These are phyloP conservation scores for Aspergillus sp. DNA, from an alignment of 2,329 filamentous ascomycete species.

Conservation along the genomic window DNA sequence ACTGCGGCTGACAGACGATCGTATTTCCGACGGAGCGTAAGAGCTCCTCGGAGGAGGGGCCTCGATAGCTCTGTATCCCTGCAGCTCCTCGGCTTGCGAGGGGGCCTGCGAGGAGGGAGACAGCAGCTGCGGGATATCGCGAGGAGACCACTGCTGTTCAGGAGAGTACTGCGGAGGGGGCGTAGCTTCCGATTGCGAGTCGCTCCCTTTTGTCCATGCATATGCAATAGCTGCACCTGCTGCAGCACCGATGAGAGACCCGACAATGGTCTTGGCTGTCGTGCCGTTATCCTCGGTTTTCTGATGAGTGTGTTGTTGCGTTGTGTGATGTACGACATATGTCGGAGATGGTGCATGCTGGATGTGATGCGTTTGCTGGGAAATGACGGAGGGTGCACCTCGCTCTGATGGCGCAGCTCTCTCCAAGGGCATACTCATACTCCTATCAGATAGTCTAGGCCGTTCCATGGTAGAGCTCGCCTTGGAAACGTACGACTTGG, in stretches of 20 bases:
- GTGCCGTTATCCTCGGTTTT: conserved; percentile 35
- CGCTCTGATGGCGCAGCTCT: neutral
- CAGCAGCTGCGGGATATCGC: conserved; percentile 18
- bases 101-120: conserved; percentile 12
- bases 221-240: conserved; percentile 75
- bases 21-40: conserved; percentile 22
- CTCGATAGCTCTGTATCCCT: conserved; percentile 28
- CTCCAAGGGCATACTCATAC: too few species aligned
- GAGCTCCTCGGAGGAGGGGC: conserved; percentile 22
- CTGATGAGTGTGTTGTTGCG: conserved; percentile 20
- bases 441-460: conserved; percentile 7
- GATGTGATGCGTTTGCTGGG: conserved; percentile 9
- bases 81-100: conserved; percentile 18
- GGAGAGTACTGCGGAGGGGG: conserved; percentile 6
- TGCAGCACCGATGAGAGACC: conserved; percentile 72
- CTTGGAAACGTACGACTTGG: conserved; percentile 23
- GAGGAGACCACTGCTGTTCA: conserved; percentile 14
- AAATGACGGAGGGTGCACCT: conserved; percentile 11
- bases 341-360: conserved; percentile 17
- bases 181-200: conserved; percentile 17
- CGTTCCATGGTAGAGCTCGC: conserved; percentile 19
- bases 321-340: conserved; percentile 19
- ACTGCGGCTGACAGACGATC: conserved; percentile 29
- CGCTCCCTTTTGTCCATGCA: conserved; percentile 61
- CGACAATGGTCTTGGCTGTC: conserved; percentile 60